Evolutionary conservation across 805 yeast genomes (phyloP), one percentile per base, ranked within the genome.

Genomic region (Ogataea pignaliae): DNA sequence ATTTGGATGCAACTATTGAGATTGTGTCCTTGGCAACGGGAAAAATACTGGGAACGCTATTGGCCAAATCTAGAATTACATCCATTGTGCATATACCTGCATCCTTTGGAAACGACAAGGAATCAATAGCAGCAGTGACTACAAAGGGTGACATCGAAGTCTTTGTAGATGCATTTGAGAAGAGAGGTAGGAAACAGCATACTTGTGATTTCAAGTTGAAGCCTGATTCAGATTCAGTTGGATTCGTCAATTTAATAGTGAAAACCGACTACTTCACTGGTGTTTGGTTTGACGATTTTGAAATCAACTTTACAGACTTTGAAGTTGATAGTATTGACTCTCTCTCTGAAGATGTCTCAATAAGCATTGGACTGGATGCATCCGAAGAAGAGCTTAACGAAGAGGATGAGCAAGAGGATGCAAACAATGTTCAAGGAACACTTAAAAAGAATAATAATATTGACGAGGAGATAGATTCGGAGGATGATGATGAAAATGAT

Each of bases 21-120:
- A 39, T 69, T 49, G 44, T 72, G 54, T 52, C 69, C 47, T 17
- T 61, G 47, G 29, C 61, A 46, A 42, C 47, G 60, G 49, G 48
- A 57, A 59, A 49, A 40, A 36, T 60, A 13, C 51, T 59, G 1
- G 63, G 63, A 34, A 67, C 70, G 9, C 44, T 68, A 13, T 64
- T 65, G 43, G 61, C 71, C 0, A 59, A 64, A 26, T 69, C 62
- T 29, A 59, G 48, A 28, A 66, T 65, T 10, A 49, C 44, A n/a
- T 48, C 57, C 26, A 58, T 64, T 50, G 61, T 55, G 42, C 51
- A 57, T 12, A 48, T 63, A 60, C 61, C 3, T 52, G 36, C 10
- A 3, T n/a, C 34, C 7, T 17, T 13, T 17, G 66, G 13, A 57
- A 64, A 21, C 50, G 68, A 2, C 55, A 54, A 15, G 60, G 66